These are phyloP conservation scores for Malassezia dermatis DNA, from an alignment of 1,284 basidiomycete species.

Conservation along the genomic window DNA sequence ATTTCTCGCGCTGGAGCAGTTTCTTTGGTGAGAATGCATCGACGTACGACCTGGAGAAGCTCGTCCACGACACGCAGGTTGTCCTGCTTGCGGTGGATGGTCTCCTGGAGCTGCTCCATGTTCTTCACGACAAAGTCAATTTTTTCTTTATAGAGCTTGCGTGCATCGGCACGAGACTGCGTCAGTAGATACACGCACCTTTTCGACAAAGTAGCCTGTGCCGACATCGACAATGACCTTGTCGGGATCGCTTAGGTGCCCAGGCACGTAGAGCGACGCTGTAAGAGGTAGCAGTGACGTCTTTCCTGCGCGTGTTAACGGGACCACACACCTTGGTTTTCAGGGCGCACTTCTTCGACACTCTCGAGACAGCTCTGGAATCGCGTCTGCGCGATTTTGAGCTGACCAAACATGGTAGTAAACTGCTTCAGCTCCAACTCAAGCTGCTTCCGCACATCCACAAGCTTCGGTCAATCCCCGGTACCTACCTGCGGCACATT, in stretches of 20 bases:
- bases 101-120: conserved; percentile 42
- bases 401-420: conserved; percentile 79
- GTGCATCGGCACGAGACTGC: conserved; percentile 33
- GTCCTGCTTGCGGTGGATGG: conserved; percentile 41
- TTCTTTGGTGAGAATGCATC: not conserved
- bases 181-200: conserved; percentile 54
- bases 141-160: conserved; percentile 36
- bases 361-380: conserved; percentile 79
- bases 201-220: conserved; percentile 90
- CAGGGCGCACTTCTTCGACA: conserved; percentile 64
- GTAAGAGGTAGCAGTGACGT: conserved; percentile 82
- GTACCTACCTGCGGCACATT: conserved; percentile 27
- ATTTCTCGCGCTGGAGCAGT: conserved; percentile 1
- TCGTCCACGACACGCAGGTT: conserved; percentile 41
- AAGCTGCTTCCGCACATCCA: conserved; percentile 41
- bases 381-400: conserved; percentile 83
- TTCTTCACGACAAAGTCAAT: conserved; percentile 38
- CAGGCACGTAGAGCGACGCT: conserved; percentile 87
- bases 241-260: conserved; percentile 69
- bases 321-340: conserved; percentile 55
- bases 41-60: conserved; percentile 38
- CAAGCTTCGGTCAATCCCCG: conserved; percentile 19
- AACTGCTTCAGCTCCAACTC: conserved; percentile 79
- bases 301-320: conserved; percentile 56
- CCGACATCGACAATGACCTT: conserved; percentile 90